Base-by-base conservation (phyloP, 192 early-diverging fungal species). In the Backusella psychrophila region DNA sequence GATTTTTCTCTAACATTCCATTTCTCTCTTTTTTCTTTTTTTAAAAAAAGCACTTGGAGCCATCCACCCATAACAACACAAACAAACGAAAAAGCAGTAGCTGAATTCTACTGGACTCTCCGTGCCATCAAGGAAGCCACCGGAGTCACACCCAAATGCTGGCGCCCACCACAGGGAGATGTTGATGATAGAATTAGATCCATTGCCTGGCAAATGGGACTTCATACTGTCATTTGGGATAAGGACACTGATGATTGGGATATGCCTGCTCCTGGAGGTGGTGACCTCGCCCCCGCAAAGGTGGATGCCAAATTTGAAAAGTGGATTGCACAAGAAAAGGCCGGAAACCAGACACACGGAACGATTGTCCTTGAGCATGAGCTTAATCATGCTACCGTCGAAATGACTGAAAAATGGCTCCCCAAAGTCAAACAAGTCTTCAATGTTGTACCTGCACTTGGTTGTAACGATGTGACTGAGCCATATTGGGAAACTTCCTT, bases 161-260 rank as follows among this genome's bases (percentile, higher is more conserved):
- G 80, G 79, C 79, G 86, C 53, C 86, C 84, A 52, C 86, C 86
- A 6, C 86, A 81, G 76, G 86, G 86, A 33, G 85, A 83, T 39
- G 82, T 83, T 66, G 83, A 86, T 78, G 81, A 81, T 73, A 80
- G 85, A 53, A 80, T 86, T 29, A 82, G 85, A 33, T 29, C 71
- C 5, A 78, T 78, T 68, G 77, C 77, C 8, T 73, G 72, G 71
- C 77, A 78, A 14, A 73, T 78, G 71, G 77, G 77, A n/a, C 15
- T 78, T n/a, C 42, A 26, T 12, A 73, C 72, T 14, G 59, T 73
- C 17, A 38, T 78, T 41, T 78, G 77, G 77, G 66, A 78, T 53
- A 38, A 63, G 49, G 77, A 78, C 42, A 68, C 71, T 14, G 23
- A 74, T 12, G 84, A 87, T 70, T 87, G 86, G 86, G 71, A 79